Conservation (phyloP, 2,329 filamentous ascomycete species). For the Ascochyta fabae region DNA sequence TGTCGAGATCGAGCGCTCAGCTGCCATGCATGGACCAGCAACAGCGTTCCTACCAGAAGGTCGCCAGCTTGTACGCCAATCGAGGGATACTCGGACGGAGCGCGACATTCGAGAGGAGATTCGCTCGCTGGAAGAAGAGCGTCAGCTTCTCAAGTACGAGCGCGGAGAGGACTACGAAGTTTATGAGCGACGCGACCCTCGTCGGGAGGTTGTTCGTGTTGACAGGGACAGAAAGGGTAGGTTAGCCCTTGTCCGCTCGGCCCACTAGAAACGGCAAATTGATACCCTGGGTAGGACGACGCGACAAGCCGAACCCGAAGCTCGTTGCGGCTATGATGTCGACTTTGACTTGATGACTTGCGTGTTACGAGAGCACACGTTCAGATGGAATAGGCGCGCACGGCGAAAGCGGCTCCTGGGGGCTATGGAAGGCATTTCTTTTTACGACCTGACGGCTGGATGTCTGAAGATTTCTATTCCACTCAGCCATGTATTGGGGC, state of each 20-base stretch:
- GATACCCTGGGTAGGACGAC: conserved; percentile 47
- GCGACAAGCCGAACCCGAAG: conserved; percentile 50
- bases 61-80: conserved; percentile 27
- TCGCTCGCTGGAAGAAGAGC: conserved; percentile 71
- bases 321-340: conserved; percentile 54
- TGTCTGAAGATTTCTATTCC: conserved; percentile 2
- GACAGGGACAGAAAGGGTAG: conserved; percentile 96
- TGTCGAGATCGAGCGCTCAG: conserved; percentile 55
- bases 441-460: conserved; percentile 7
- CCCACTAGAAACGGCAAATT: conserved; percentile 56
- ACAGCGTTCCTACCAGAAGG: conserved; percentile 58
- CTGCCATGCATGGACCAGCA: conserved; percentile 55
- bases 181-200: conserved; percentile 61
- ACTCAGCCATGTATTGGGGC: neutral
- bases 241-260: conserved; percentile 83
- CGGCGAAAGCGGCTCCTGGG: neutral
- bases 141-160: conserved; percentile 63
- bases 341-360: conserved; percentile 45
- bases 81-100: conserved; percentile 50
- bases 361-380: neutral
- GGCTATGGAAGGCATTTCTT: neutral
- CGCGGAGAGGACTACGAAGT: conserved; percentile 67
- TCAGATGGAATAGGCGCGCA: neutral
- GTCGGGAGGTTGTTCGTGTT: conserved; percentile 68
- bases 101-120: conserved; percentile 77